These are phyloP conservation scores for Wallacemonas collosoma DNA, from an alignment of 208 protist genomes.

Conservation along the genomic window DNA sequence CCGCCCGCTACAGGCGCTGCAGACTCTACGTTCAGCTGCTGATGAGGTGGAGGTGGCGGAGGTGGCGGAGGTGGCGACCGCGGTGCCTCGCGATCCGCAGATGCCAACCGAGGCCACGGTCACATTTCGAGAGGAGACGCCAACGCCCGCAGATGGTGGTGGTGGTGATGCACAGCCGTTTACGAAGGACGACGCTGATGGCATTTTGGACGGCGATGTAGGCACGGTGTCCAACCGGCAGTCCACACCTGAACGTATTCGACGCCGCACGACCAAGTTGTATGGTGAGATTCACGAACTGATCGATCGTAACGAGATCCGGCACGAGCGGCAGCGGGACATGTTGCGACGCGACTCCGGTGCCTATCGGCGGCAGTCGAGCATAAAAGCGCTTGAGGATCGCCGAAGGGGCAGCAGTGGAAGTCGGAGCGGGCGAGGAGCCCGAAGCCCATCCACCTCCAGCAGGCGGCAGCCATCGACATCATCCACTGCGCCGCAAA, in stretches of 20 bases:
- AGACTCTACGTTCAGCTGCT: conserved; percentile 24
- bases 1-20: conserved; percentile 21
- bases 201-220: background rate
- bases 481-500: background rate
- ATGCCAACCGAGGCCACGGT: background rate
- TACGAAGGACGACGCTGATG: no score
- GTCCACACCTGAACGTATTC: conserved; percentile 68
- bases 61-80: background rate
- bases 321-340: conserved; percentile 55
- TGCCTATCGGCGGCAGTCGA: conserved; percentile 12
- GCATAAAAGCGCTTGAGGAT: conserved; percentile 5
- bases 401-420: background rate
- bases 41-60: background rate
- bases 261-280: conserved; percentile 39
- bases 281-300: conserved; percentile 72
- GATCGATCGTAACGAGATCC: conserved; percentile 44
- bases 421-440: background rate
- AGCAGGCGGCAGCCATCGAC: background rate
- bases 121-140: no score
- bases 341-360: conserved; percentile 37
- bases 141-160: no score
- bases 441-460: background rate
- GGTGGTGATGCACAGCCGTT: no score
- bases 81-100: background rate
- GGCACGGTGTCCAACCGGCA: conserved; percentile 15